Base-by-base conservation (phyloP, 2,329 filamentous ascomycete genomes). In the Helminthosporium solani region DNA sequence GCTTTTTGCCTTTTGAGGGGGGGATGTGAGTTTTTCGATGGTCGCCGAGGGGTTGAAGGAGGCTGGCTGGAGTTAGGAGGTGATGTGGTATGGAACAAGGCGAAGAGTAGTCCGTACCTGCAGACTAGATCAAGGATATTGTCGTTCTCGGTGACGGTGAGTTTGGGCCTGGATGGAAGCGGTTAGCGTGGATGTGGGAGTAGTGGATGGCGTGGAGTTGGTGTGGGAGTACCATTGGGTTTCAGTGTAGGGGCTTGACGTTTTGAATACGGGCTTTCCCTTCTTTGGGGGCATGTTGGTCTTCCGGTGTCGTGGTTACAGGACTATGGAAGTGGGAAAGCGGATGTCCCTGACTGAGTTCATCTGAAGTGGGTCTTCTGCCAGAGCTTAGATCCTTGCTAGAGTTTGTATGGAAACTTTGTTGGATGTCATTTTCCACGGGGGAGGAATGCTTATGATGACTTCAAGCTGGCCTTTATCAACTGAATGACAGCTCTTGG, bases 81-180 rank as follows among this genome's bases (percentile, higher is more conserved):
- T 11, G 20, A 9, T 15, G 3, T 42, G 39, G 23, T 15, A n/a
- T 6, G 8, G 11, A 16, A 15, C 14, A 18, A 12, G 8, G 35
- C 21, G 36, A 15, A 6, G 38, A 27, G n/a, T 6, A 11, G 27
- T 15, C 8, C 57, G 23, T 76, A 87, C 85, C 75, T 79, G 78
- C 81, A 86, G 4, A 88, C 73, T 39, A 89, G 73, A 52, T 87
- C 83, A 8, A 88, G 63, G 30, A 88, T 84, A 3, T 77, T 75
- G 41, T 84, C 78, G 65, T 87, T 83, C 42, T 87, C 75, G 39
- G 81, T 72, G 15, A 70, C 61, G 2, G 75, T 73, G 34, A 87
- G 75, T 33, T 76, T 67, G 7, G 86, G 86, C 84, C 86, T 89
- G 39, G 5, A 18, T 38, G 28, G 61, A 44, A 36, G 48, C 3